A percentile compares a stretch with the other conserved stretches of the same genome.
phyloP scores from a whole-genome alignment of 352 stramenopile genomes.

The Pythium rishiriense region DNA sequence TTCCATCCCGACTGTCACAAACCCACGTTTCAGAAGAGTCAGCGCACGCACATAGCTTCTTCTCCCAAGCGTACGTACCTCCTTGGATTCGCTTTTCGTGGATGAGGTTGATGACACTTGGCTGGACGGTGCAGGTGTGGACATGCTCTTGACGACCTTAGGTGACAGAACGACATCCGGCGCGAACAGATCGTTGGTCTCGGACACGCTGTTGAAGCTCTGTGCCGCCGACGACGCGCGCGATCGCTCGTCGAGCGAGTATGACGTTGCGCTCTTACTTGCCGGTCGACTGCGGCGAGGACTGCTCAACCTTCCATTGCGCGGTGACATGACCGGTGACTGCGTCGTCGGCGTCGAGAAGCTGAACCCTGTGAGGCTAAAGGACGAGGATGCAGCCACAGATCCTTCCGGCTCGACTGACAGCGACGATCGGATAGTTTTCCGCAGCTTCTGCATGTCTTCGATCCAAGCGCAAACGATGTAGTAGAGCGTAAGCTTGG shows the following conservation, averaged over 20 bases:
- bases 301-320: background rate
- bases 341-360: slow-evolving; percentile 52
- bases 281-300: background rate
- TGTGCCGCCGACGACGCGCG: slow-evolving; percentile 11
- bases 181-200: background rate
- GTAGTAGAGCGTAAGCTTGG: slow-evolving; percentile 62
- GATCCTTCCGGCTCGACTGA: slow-evolving; percentile 28
- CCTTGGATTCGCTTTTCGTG: slow-evolving; percentile 26
- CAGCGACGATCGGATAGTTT: slow-evolving; percentile 66
- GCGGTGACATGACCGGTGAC: slow-evolving; percentile 50
- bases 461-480: slow-evolving; percentile 75
- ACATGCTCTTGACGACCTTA: slow-evolving; percentile 3
- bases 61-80: slow-evolving; percentile 11
- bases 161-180: background rate
- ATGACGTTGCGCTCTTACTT: slow-evolving; percentile 10
- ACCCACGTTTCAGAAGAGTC: background rate
- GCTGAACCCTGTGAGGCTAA: slow-evolving; percentile 37
- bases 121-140: background rate
- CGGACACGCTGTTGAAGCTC: slow-evolving; percentile 17
- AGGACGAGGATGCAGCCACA: slow-evolving; percentile 19
- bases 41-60: background rate
- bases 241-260: slow-evolving; percentile 8
- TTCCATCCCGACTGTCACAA: slow-evolving; percentile 42
- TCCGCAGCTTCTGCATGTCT: slow-evolving; percentile 70
- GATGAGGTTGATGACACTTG: slow-evolving; percentile 5